Evolutionary conservation across 495 filamentous ascomycete species (phyloP).

Genomic region (Chaetomium tenue): DNA sequence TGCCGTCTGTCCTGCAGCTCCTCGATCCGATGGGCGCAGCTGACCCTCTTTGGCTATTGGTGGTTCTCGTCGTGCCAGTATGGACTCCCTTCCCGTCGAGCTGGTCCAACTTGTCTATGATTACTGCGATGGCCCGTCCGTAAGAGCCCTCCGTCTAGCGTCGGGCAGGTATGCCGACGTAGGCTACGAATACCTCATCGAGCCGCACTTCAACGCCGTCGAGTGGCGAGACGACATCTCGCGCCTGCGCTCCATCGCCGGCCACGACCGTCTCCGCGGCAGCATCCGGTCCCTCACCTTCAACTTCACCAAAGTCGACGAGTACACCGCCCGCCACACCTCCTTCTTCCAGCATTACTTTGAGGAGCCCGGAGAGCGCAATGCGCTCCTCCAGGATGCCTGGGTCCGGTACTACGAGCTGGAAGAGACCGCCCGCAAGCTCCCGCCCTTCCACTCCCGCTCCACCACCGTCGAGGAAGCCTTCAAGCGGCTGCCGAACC

Average conservation of each 20-base stretch:
- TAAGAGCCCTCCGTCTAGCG: conserved; percentile 43
- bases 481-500: conserved; percentile 45
- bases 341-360: conserved; percentile 45
- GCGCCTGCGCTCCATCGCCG: conserved; percentile 44
- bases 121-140: conserved; percentile 41
- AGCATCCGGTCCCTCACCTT: conserved; percentile 45
- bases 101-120: conserved; percentile 48
- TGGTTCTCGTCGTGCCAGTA: conserved; percentile 24
- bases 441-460: conserved; percentile 44
- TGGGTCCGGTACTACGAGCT: conserved; percentile 42
- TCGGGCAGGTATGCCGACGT: conserved; percentile 42
- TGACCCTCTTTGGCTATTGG: conserved; percentile 13
- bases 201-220: conserved; percentile 43
- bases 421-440: conserved; percentile 34
- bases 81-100: conserved; percentile 48
- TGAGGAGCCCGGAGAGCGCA: conserved; percentile 40
- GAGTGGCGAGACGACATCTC: conserved; percentile 50
- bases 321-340: conserved; percentile 45
- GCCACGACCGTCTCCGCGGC: conserved; percentile 43
- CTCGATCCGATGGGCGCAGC: conserved; percentile 15
- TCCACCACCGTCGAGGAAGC: conserved; percentile 42
- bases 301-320: conserved; percentile 46
- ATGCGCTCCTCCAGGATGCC: conserved; percentile 39
- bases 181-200: conserved; percentile 47
- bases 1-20: conserved; percentile 9